phyloP scores from a whole-genome alignment of 352 stramenopile species.

The Phytophthora quininea region DNA sequence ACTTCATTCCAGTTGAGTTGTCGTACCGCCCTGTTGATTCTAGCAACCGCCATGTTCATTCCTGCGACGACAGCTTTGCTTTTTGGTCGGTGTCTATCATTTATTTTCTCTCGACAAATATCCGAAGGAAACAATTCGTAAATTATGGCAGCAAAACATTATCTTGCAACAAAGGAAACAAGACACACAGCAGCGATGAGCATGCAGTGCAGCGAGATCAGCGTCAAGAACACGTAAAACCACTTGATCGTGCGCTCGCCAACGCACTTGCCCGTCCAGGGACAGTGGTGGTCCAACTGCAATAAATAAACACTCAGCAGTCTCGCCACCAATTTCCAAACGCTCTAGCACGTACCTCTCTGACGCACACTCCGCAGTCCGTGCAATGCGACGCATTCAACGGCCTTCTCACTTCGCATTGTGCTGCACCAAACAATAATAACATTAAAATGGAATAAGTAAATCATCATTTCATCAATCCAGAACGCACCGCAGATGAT shows the following conservation, averaged over 20 bases:
- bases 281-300: conserved; percentile 92
- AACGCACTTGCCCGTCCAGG: conserved; percentile 93
- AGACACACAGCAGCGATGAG: conserved; percentile 50
- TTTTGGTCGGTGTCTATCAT: too few species aligned
- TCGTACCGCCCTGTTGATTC: background rate
- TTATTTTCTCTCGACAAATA: too few species aligned
- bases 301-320: conserved; percentile 3
- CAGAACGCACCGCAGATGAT: conserved; percentile 66
- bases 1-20: background rate
- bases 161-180: conserved; percentile 40
- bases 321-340: background rate
- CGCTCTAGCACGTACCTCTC: conserved; percentile 39
- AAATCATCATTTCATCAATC: too few species aligned
- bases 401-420: conserved; percentile 77
- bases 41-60: background rate
- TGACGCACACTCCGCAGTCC: conserved; percentile 78
- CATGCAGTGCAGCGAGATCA: conserved; percentile 73
- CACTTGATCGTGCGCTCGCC: conserved; percentile 77
- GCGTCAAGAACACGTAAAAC: conserved; percentile 84
- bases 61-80: too few species aligned
- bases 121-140: too few species aligned
- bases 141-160: background rate
- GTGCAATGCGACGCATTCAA: conserved; percentile 79
- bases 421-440: conserved; percentile 43
- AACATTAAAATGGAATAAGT: background rate